These are phyloP conservation scores for Mycena olivaceomarginata DNA, from an alignment of 768 basidiomycete species.

Conservation along the genomic window DNA sequence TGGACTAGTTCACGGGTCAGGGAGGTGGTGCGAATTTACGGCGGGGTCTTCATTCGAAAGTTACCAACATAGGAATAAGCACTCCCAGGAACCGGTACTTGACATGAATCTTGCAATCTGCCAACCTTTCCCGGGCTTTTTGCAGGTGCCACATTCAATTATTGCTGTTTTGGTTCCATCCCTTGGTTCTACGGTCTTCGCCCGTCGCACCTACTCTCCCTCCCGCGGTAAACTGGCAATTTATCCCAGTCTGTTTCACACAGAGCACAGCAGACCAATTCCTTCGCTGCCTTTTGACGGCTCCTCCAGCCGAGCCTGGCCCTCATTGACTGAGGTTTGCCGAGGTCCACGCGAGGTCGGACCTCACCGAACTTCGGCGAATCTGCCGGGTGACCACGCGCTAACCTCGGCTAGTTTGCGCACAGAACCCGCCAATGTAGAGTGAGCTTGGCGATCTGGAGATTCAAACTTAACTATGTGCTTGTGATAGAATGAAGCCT, in stretches of 20 bases:
- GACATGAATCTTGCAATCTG: conserved; percentile 24
- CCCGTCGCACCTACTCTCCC: conserved; percentile 6
- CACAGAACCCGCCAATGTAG: background rate
- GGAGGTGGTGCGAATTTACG: background rate
- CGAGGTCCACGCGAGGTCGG: conserved; percentile 2
- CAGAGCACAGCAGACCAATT: conserved; percentile 17
- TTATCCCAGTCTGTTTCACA: conserved; percentile 21
- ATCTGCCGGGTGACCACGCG: background rate
- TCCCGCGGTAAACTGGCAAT: conserved; percentile 4
- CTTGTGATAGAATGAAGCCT: conserved; percentile 21
- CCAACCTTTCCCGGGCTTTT: conserved; percentile 20
- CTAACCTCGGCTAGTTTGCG: conserved; percentile 1
- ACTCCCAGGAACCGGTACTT: conserved; percentile 18
- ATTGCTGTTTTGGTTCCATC: conserved; percentile 16
- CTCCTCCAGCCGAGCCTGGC: no score
- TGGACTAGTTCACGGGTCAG: background rate
- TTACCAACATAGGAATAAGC: conserved; percentile 8
- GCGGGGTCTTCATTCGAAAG: background rate
- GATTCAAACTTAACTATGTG: conserved; percentile 13
- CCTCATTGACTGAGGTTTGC: background rate
- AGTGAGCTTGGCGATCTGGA: conserved; percentile 3
- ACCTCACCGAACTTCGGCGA: background rate
- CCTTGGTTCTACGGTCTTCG: conserved; percentile 12
- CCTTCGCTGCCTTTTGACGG: background rate
- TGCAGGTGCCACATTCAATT: conserved; percentile 18